phyloP scores from a whole-genome alignment of 2,329 filamentous ascomycete genomes.

The Amylocarpus encephaloides region DNA sequence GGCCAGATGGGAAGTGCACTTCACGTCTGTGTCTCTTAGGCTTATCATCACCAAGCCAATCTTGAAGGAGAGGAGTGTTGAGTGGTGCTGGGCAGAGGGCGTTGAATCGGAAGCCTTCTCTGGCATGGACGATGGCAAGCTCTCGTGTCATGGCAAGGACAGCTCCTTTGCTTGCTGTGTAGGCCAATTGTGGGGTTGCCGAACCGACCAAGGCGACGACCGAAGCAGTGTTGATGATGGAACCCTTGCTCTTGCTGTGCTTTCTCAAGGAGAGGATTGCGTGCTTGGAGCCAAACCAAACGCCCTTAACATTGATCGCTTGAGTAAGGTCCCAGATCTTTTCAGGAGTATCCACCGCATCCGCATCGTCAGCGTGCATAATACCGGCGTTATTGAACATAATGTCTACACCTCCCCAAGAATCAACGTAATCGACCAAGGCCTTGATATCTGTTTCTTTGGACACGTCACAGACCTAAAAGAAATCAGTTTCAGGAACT shows the following conservation, averaged over 20 bases:
- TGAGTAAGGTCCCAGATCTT: constrained; percentile 73
- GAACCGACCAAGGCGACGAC: constrained; percentile 68
- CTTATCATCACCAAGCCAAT: constrained; percentile 68
- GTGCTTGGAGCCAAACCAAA: constrained; percentile 72
- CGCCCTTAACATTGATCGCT: constrained; percentile 72
- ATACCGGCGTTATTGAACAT: constrained; percentile 80
- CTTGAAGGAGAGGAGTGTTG: constrained; percentile 69
- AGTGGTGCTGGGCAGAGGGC: constrained; percentile 67
- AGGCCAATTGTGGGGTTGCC: constrained; percentile 67
- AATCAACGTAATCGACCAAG: constrained; percentile 55
- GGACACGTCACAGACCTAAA: constrained; percentile 55
- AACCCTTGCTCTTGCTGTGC: constrained; percentile 59
- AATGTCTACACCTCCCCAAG: constrained; percentile 66
- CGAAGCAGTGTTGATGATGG: constrained; percentile 69
- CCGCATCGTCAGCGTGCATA: constrained; percentile 62
- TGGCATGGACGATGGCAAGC: constrained; percentile 66
- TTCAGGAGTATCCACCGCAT: constrained; percentile 63
- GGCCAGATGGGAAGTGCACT: constrained; percentile 67
- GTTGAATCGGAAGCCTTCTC: constrained; percentile 71
- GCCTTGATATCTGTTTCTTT: constrained; percentile 59
- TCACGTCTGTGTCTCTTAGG: constrained; percentile 65
- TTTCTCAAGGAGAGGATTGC: constrained; percentile 61
- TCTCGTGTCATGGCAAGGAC: constrained; percentile 70
- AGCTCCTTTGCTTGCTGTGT: constrained; percentile 71
- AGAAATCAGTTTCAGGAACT: constrained; percentile 6